Evolutionary conservation across 257 asterid genomes (phyloP).

Genomic region (Solanum pimpinellifolium): DNA sequence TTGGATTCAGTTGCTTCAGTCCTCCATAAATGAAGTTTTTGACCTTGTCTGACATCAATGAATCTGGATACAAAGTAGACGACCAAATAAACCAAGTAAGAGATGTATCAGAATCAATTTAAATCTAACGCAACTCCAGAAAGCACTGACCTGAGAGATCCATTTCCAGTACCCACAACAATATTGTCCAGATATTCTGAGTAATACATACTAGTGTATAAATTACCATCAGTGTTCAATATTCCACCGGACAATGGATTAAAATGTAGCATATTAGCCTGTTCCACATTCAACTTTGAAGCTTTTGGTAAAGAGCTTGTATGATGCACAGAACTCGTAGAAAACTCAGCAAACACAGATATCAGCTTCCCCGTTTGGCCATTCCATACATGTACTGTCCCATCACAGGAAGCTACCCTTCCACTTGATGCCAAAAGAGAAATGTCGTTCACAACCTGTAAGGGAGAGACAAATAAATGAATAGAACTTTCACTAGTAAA

Average conservation of each 20-base stretch:
- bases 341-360: constrained; percentile 62
- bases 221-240: constrained; percentile 70
- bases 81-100: background rate
- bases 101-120: background rate
- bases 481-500: background rate
- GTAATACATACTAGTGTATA: constrained; percentile 80
- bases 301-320: constrained; percentile 33
- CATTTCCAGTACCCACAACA: constrained; percentile 88
- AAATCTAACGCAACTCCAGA: background rate
- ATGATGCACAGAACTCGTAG: constrained; percentile 16
- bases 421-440: constrained; percentile 66
- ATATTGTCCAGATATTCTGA: constrained; percentile 55
- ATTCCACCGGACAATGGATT: constrained; percentile 72
- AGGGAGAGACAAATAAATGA: constrained; percentile 2
- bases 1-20: constrained; percentile 53
- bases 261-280: constrained; percentile 63
- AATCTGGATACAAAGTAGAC: constrained; percentile 40
- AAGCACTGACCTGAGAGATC: constrained; percentile 68
- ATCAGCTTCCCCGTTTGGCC: constrained; percentile 76
- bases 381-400: constrained; percentile 91
- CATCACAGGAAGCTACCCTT: constrained; percentile 97
- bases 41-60: constrained; percentile 79
- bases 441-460: constrained; percentile 84
- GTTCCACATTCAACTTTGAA: constrained; percentile 47
- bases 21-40: constrained; percentile 90